A percentile compares a stretch with the other conserved stretches of the same genome.
phyloP scores from a whole-genome alignment of 164 flowering plant genomes.

The Santalum album region DNA sequence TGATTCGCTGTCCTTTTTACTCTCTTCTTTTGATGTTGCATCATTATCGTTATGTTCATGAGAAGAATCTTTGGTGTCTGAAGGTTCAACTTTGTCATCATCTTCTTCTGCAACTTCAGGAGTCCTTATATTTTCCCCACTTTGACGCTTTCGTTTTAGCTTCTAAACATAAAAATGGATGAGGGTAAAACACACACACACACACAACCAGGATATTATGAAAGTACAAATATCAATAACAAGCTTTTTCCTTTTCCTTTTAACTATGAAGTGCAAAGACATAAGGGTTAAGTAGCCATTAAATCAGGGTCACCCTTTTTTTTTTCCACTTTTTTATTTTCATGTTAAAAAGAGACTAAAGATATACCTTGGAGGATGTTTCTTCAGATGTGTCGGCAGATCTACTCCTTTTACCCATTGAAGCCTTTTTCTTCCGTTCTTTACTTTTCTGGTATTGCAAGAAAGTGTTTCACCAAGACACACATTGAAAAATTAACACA shows the following conservation, averaged over 20 bases:
- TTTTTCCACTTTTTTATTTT: no score
- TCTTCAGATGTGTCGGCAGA: slow-evolving; percentile 24
- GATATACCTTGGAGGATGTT: slow-evolving; percentile 42
- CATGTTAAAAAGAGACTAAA: no score
- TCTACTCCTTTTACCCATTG: no score
- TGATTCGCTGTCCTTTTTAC: slow-evolving; percentile 24
- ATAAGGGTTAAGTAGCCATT: no score
- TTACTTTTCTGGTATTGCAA: slow-evolving; percentile 35
- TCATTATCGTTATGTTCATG: slow-evolving; percentile 31
- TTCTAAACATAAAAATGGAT: no score
- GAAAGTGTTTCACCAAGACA: background rate
- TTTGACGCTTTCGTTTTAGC: slow-evolving; percentile 14
- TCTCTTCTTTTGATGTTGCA: slow-evolving; percentile 22
- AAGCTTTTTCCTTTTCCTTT: no score
- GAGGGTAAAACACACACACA: no score
- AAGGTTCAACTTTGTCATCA: slow-evolving; percentile 25
- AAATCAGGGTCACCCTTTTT: no score
- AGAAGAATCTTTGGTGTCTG: slow-evolving; percentile 20
- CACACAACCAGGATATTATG: no score
- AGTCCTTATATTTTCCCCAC: slow-evolving; percentile 17
- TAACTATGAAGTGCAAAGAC: no score
- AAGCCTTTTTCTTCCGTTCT: slow-evolving; percentile 40
- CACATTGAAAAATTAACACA: background rate
- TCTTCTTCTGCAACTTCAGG: slow-evolving; percentile 18
- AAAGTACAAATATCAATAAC: no score